Evolutionary conservation across 257 asterid genomes (phyloP), one percentile per base, ranked within the genome.

Genomic region (Fraxinus americana): DNA sequence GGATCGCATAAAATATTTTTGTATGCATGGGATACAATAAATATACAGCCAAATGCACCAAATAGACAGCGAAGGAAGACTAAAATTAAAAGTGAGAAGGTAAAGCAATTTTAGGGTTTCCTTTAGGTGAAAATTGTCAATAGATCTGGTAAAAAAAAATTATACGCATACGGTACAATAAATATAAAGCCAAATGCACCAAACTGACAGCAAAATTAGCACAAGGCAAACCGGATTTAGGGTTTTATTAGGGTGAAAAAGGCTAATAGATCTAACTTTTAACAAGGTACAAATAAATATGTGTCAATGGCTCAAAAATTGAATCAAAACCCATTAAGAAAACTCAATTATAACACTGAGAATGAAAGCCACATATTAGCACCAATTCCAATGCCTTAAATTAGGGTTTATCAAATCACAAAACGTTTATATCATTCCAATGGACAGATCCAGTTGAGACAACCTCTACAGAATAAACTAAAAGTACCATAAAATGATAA

Each of bases 331-430:
- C 79, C 78, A 74, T 2, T 67, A 2, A 32, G 6, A 73, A 72
- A 75, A 59, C 12, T 43, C 77, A 73, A 80, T n/a, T 73, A 45
- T 45, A 74, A 4, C 74, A 30, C 7, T 41, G 16, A 16, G 36
- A 73, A 59, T 23, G 27, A 50, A 71, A 63, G 70, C 48, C 25
- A 34, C 10, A 43, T 9, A 70, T 5, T 50, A 52, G 68, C 72
- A 14, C 41, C 75, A 48, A 80, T 71, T 59, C 36, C 75, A 76
- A 52, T 10, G 80, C 39, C 70, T 71, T 39, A 36, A 84, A 50
- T 87, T 90, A 92, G 97, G 97, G 97, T 91, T 92, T 86, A 32
- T 27, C 39, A 30, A 63, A 57, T 73, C 43, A 27, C 23, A 30
- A 39, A 74, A 41, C 39, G 65, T 16, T 69, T 36, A 76, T 50